Base-by-base conservation (phyloP, 2,329 filamentous ascomycete genomes). In the Torrubiellomyces zombiae region DNA sequence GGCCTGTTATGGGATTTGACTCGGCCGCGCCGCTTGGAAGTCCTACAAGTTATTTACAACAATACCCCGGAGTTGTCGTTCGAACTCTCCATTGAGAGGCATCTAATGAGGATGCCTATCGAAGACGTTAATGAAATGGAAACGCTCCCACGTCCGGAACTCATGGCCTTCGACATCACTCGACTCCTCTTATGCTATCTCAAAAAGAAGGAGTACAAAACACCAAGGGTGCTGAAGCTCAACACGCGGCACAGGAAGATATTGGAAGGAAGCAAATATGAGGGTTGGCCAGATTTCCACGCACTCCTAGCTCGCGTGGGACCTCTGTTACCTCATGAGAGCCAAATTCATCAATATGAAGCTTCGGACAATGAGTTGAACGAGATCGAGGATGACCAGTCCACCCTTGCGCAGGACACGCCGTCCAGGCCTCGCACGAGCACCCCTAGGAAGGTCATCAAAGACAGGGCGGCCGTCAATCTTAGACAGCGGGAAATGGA, bases 401-500 rank as follows among this genome's bases (percentile, higher is more conserved):
- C 12, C 9, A 9, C 14, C 18, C 17, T 9, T n/a, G 15, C 23
- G 6, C 21, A 25, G 16, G 19, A 14, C 7, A 33, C 31, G 3
- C 29, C 30, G 6, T 21, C 28, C 5, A 37, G 33, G 18, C 16
- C 28, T 11, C 40, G 42, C 13, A 48, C 32, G 16, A 27, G 26
- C 7, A 25, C 12, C 2, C 21, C 18, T 1, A 50, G 39, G 23
- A 47, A 51, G 27, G 48, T 55, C 16, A 32, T 55, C 2, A 47
- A 44, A 10, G 38, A 54, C 28, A 48, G 41, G 18, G 43, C 39
- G 10, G 49, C 63, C 1, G 53, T 63, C 20, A 53, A 62, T 20
- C 52, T 68, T 16, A 64, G 75, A 36, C 55, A 65, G 24, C 57
- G 50, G 27, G 71, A 73, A 25, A 51, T 55, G 26, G 47, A 51